Evolutionary conservation across 805 yeast species (phyloP).

Genomic region (Cyberlindnera mississippiensis): DNA sequence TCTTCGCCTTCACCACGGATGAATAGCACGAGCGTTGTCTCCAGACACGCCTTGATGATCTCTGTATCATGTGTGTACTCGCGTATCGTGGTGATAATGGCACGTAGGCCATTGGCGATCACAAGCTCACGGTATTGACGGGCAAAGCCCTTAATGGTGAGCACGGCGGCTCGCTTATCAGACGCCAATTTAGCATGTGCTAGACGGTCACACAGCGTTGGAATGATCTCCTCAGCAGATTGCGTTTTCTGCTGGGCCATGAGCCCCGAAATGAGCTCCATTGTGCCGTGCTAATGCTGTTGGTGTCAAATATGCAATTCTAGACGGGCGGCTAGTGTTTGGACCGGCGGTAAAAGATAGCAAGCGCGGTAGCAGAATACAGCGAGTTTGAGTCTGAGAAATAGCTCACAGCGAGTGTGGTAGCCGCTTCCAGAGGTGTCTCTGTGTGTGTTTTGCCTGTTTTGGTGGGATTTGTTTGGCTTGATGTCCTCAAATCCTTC

Average conservation of each 20-base stretch:
- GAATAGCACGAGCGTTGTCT: constrained; percentile 78
- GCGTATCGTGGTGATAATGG: constrained; percentile 60
- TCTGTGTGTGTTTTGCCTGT: too few relatives aligned
- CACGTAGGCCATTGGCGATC: constrained; percentile 79
- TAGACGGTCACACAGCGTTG: constrained; percentile 83
- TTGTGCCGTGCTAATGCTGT: constrained; percentile 11
- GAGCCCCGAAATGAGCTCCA: constrained; percentile 40
- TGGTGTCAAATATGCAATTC: too few relatives aligned
- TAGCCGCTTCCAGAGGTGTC: too few relatives aligned
- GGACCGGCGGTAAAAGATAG: too few relatives aligned
- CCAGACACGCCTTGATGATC: constrained; percentile 74
- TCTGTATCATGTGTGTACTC: constrained; percentile 68
- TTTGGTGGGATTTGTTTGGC: too few relatives aligned
- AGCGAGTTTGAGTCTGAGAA: too few relatives aligned
- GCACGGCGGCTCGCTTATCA: constrained; percentile 87
- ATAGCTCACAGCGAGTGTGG: too few relatives aligned
- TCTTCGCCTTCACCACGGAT: constrained; percentile 65
- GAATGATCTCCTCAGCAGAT: constrained; percentile 77
- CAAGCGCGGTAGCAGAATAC: too few relatives aligned
- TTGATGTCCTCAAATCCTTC: too few relatives aligned
- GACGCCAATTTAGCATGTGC: constrained; percentile 75
- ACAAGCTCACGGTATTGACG: constrained; percentile 88
- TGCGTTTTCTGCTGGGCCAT: constrained; percentile 47
- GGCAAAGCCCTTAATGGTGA: constrained; percentile 84
- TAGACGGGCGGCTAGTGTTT: too few relatives aligned